Conservation (phyloP, 768 basidiomycete genomes). For the Kwoniella europaea region DNA sequence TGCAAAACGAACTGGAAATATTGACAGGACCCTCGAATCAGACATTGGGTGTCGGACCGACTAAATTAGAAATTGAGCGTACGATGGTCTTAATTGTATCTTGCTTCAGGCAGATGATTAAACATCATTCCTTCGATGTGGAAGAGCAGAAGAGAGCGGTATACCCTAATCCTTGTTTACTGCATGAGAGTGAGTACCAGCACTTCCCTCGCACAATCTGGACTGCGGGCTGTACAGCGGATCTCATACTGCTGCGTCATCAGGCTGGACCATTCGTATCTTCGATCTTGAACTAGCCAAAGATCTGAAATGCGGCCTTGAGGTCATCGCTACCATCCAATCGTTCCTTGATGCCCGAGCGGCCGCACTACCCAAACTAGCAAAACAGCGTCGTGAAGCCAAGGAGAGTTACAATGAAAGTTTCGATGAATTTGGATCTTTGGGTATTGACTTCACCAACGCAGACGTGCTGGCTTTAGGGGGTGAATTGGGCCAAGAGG, state of each 20-base stretch:
- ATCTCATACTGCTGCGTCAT: slow-evolving; percentile 6
- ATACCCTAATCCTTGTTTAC: slow-evolving; percentile 70
- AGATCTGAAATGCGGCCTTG: slow-evolving; percentile 64
- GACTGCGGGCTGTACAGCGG: too few relatives aligned
- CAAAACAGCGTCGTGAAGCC: slow-evolving; percentile 50
- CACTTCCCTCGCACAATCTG: neutral
- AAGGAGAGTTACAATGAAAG: slow-evolving; percentile 68
- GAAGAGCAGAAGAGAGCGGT: slow-evolving; percentile 38
- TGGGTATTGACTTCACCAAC: slow-evolving; percentile 69
- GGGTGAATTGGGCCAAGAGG: slow-evolving; percentile 57
- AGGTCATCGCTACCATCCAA: slow-evolving; percentile 67
- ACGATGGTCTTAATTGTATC: slow-evolving; percentile 66
- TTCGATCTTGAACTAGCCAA: slow-evolving; percentile 62
- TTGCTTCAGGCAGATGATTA: slow-evolving; percentile 65
- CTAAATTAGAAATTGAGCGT: slow-evolving; percentile 54
- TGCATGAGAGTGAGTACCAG: slow-evolving; percentile 64
- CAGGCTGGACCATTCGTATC: slow-evolving; percentile 68
- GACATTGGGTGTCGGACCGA: slow-evolving; percentile 24
- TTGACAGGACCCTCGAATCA: slow-evolving; percentile 20
- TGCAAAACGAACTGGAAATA: slow-evolving; percentile 64
- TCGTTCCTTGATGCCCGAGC: slow-evolving; percentile 68
- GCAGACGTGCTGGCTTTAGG: slow-evolving; percentile 67
- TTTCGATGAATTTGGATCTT: slow-evolving; percentile 72
- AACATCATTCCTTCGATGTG: slow-evolving; percentile 59
- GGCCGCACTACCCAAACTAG: slow-evolving; percentile 61